A percentile compares a stretch with the other conserved stretches of the same genome.
These are phyloP conservation scores for Rhynchospora breviuscula DNA, from an alignment of 176 grass and related monocot species.

Conservation along the genomic window DNA sequence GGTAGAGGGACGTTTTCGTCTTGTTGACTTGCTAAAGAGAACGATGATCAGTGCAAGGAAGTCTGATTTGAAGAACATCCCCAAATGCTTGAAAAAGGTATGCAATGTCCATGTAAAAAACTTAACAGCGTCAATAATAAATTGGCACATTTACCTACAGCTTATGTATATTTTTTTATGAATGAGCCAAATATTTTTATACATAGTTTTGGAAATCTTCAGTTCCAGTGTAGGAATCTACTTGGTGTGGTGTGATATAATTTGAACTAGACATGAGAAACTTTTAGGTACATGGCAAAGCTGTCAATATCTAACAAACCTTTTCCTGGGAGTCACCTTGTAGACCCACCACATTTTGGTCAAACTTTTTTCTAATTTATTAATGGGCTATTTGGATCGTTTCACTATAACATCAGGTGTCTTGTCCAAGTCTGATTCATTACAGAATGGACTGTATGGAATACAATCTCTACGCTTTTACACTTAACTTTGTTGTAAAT, in stretches of 20 bases:
- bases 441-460: too few species aligned
- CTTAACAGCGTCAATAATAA: background rate
- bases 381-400: too few species aligned
- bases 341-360: too few species aligned
- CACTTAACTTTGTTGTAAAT: background rate
- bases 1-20: conserved; percentile 60
- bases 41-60: conserved; percentile 97
- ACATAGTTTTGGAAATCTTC: background rate
- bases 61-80: conserved; percentile 79
- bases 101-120: background rate
- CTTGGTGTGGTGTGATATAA: background rate
- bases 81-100: conserved; percentile 79
- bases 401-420: too few species aligned
- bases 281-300: background rate
- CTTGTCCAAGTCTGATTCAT: too few species aligned
- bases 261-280: background rate
- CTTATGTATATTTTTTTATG: background rate
- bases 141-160: background rate
- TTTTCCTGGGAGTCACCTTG: too few species aligned
- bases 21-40: conserved; percentile 71
- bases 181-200: background rate
- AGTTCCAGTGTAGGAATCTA: background rate
- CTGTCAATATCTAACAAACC: background rate
- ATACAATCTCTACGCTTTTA: background rate
- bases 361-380: too few species aligned